Evolutionary conservation across 352 stramenopile species (phyloP), one percentile per base, ranked within the genome.

Genomic region (Phytophthora lateralis): DNA sequence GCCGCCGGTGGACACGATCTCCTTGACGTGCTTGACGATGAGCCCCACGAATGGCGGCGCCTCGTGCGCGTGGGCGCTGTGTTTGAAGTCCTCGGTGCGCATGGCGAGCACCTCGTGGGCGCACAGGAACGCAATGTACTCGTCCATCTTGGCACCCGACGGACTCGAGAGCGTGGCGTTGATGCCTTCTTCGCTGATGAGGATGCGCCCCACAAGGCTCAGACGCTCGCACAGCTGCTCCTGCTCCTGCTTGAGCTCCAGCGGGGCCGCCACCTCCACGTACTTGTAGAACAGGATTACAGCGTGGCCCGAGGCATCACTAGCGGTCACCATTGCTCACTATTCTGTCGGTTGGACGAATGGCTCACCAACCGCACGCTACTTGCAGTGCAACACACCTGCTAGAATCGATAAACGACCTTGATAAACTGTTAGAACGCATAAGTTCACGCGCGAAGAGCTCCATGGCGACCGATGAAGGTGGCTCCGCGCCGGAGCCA

Each of bases 271-370:
- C 17, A 91, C 73, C 39, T 85, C 63, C 41, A 73, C 80, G 53
- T 91, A 91, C 73, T 91, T 91, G 71, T 91, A 91, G 58, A 91
- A 90, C 10, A 90, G 82, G 61, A 91, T 88, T 55, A 89, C 76
- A 24, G 74, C 60, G 61, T 73, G 76, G 41, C 73, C 73, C 9
- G 61, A 30, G 9, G 32, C 38, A 39, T 47, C 56, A 6, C 27
- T 32, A 30, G 30, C n/a, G n/a, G 41, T 53, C 43, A 66, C 53
- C 62, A 71, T 74, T 60, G n/a, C 41, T 44, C 26, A 24, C 24
- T 52, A n/a, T 9, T 52, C 0, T 39, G 21, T 20, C 15, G 15
- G 7, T 48, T 60, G 39, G 34, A 50, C 60, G 56, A 68, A 75
- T 74, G 59, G 47, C n/a, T 61, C 30, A 26, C 29, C 6, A n/a